phyloP scores from a whole-genome alignment of 306 rosid genomes.

The Casuarina equisetifolia region DNA sequence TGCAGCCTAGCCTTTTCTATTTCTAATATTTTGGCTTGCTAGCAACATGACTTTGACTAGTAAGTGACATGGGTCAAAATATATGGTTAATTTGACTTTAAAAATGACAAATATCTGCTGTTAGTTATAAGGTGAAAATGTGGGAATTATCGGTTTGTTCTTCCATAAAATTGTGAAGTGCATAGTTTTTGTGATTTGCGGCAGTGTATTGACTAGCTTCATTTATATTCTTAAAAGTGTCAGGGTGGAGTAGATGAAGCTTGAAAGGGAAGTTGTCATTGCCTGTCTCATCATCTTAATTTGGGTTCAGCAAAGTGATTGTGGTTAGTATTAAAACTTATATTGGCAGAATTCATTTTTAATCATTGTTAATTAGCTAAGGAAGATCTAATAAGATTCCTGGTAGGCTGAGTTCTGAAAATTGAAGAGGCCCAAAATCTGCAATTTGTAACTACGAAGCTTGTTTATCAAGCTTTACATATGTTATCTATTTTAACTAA shows the following conservation, averaged over 20 bases:
- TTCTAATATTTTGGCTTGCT: background rate
- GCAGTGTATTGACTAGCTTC: slow-evolving; percentile 24
- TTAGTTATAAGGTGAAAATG: background rate
- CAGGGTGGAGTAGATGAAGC: slow-evolving; percentile 67
- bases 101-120: background rate
- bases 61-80: background rate
- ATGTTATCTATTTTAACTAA: no score
- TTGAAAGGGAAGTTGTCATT: slow-evolving; percentile 43
- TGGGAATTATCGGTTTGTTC: background rate
- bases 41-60: background rate
- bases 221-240: slow-evolving; percentile 26
- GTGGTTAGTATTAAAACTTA: slow-evolving; percentile 59
- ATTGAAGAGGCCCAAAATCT: background rate
- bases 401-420: background rate
- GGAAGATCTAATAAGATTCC: background rate
- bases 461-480: slow-evolving; percentile 10
- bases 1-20: background rate
- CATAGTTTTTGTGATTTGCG: slow-evolving; percentile 15
- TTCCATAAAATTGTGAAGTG: slow-evolving; percentile 1
- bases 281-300: slow-evolving; percentile 53
- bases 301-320: slow-evolving; percentile 57
- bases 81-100: background rate
- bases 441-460: background rate
- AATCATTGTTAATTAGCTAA: slow-evolving; percentile 1
- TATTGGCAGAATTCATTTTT: slow-evolving; percentile 13